Conservation (phyloP, 2,329 filamentous ascomycete genomes). For the Incumbomyces delicatus region DNA sequence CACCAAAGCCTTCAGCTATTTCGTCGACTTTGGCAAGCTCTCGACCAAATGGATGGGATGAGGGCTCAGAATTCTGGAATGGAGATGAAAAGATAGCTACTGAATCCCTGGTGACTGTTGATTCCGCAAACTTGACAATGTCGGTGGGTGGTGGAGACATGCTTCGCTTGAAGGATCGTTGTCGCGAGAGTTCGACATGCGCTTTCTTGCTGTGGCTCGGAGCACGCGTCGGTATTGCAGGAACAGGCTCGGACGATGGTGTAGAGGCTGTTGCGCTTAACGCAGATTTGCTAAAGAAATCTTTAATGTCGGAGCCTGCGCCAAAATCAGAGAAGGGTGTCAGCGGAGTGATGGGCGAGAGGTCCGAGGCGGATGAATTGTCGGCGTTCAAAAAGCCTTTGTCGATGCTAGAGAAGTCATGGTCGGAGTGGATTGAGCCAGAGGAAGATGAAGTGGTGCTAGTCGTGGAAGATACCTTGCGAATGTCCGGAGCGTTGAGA, state of each 20-base stretch:
- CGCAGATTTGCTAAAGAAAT: conserved; percentile 56
- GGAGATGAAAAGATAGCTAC: conserved; percentile 29
- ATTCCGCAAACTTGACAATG: conserved; percentile 23
- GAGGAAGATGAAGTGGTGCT: conserved; percentile 42
- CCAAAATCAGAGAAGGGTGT: conserved; percentile 42
- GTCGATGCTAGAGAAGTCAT: conserved; percentile 42
- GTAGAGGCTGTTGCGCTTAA: conserved; percentile 53
- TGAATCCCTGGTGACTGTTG: conserved; percentile 23
- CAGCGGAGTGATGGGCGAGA: conserved; percentile 32
- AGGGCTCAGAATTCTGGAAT: conserved; percentile 27
- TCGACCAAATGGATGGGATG: conserved; percentile 68
- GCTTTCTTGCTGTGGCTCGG: conserved; percentile 84
- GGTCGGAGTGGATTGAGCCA: conserved; percentile 57
- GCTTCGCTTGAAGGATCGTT: conserved; percentile 52
- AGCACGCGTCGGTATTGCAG: conserved; percentile 65
- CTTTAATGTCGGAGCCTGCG: conserved; percentile 37
- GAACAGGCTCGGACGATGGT: conserved; percentile 43
- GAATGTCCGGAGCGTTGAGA: conserved; percentile 83
- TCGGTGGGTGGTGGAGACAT: conserved; percentile 32
- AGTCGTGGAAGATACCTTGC: conserved; percentile 35
- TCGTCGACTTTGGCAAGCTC: conserved; percentile 90
- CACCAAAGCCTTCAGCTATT: conserved; percentile 77
- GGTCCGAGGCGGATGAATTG: conserved; percentile 25
- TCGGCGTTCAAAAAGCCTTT: conserved; percentile 42
- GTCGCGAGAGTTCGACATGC: conserved; percentile 63